These are phyloP conservation scores for Tephrocybe sp. DNA, from an alignment of 768 basidiomycete species.

Conservation along the genomic window DNA sequence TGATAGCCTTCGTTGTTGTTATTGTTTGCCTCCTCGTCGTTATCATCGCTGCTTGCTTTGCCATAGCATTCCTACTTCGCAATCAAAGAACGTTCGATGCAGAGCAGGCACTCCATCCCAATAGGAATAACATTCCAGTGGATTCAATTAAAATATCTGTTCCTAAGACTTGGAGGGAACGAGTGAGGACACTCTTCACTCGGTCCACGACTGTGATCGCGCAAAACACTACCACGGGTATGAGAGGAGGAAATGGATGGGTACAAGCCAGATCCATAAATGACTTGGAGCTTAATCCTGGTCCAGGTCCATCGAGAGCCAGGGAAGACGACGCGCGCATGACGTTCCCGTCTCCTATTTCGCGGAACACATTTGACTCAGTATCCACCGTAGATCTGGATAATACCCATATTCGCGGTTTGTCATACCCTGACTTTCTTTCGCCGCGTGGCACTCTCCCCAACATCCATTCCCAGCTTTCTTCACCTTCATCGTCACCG, in stretches of 20 bases:
- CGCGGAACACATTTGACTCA: conserved; percentile 24
- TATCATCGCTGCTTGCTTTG: conserved; percentile 49
- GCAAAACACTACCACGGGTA: conserved; percentile 7
- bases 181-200: conserved; percentile 5
- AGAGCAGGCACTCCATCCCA: conserved; percentile 30
- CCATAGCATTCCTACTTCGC: conserved; percentile 55
- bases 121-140: conserved; percentile 11
- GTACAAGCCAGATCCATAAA: conserved; percentile 46
- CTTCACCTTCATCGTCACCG: conserved; percentile 29
- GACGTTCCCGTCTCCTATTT: conserved; percentile 15
- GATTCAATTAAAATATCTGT: background rate
- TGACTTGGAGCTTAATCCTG: conserved; percentile 38
- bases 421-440: conserved; percentile 20
- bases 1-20: conserved; percentile 56
- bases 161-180: conserved; percentile 5
- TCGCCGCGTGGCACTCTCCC: conserved; percentile 23
- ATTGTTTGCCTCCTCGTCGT: conserved; percentile 53
- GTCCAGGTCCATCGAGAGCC: background rate
- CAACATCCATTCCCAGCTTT: conserved; percentile 25
- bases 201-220: background rate
- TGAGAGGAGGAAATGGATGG: conserved; percentile 40
- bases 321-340: conserved; percentile 6
- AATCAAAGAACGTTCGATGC: conserved; percentile 41
- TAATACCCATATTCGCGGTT: conserved; percentile 20
- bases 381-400: conserved; percentile 27